phyloP scores from a whole-genome alignment of 2,329 filamentous ascomycete genomes.

The Penicillium glabrum region DNA sequence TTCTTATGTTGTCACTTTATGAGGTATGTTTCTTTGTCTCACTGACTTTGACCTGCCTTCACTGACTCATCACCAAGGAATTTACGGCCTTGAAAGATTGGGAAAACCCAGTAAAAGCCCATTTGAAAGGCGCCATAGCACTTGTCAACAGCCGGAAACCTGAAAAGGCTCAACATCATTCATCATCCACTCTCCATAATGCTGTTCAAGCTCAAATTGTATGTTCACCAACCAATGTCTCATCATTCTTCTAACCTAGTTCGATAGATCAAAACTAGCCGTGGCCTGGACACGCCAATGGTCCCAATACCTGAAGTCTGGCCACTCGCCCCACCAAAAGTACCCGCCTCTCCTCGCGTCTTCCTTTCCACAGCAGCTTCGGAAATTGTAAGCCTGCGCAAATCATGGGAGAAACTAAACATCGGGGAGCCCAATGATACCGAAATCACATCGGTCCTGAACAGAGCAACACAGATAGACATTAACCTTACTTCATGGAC shows the following conservation, averaged over 20 bases:
- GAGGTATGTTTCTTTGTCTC: slow-evolving; percentile 18
- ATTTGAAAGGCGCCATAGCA: slow-evolving; percentile 31
- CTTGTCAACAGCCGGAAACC: slow-evolving; percentile 24
- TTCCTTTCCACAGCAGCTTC: slow-evolving; percentile 23
- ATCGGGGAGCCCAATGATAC: background rate
- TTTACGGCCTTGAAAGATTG: slow-evolving; percentile 26
- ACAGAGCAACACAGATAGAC: slow-evolving; percentile 23
- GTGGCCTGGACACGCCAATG: slow-evolving; percentile 16
- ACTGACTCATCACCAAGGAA: slow-evolving; percentile 18
- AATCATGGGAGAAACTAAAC: slow-evolving; percentile 20
- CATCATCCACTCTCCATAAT: slow-evolving; percentile 18
- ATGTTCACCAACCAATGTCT: background rate
- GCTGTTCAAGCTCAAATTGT: slow-evolving; percentile 29
- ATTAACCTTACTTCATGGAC: slow-evolving; percentile 24
- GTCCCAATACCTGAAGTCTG: slow-evolving; percentile 25
- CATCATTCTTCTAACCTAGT: background rate
- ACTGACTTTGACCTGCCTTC: background rate
- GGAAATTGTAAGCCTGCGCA: slow-evolving; percentile 24
- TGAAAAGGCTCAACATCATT: slow-evolving; percentile 10
- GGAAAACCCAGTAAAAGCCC: slow-evolving; percentile 21
- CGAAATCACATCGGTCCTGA: slow-evolving; percentile 13
- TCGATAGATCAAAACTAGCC: slow-evolving; percentile 24
- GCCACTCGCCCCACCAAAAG: slow-evolving; percentile 19
- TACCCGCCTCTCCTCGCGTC: slow-evolving; percentile 14
- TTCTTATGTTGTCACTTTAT: slow-evolving; percentile 27